Evolutionary conservation across 371 early-diverging fungal genomes (phyloP).

Genomic region (Apophysomyces sp.): DNA sequence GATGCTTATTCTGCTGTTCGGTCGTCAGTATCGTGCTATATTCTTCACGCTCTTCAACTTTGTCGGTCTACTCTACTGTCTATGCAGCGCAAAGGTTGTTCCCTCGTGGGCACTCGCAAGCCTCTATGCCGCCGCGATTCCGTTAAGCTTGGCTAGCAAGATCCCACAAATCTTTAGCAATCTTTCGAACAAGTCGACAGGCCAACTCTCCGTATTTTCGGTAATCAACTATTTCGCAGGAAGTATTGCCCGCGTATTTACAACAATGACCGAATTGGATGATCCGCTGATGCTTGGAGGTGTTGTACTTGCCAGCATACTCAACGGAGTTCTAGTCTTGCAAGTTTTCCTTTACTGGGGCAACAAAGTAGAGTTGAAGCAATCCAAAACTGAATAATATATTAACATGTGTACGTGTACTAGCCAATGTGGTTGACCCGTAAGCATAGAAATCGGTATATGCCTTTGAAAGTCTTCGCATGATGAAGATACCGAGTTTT

Average conservation of each 20-base stretch:
- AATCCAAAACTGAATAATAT: neutral
- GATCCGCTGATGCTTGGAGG: conserved; percentile 76
- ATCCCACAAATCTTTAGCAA: conserved; percentile 88
- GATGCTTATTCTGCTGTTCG: conserved; percentile 68
- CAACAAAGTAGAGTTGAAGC: neutral
- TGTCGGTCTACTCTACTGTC: conserved; percentile 33
- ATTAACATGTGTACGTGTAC: neutral
- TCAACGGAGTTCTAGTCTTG: conserved; percentile 78
- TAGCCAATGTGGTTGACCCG: neutral
- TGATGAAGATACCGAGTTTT: neutral
- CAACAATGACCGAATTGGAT: conserved; percentile 87
- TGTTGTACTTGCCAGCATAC: conserved; percentile 63
- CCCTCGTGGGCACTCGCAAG: conserved; percentile 49
- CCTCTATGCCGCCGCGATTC: conserved; percentile 81
- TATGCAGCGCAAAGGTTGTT: conserved; percentile 31
- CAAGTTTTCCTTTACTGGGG: conserved; percentile 86
- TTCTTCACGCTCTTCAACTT: conserved; percentile 30
- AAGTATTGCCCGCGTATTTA: conserved; percentile 84
- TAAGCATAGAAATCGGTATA: neutral
- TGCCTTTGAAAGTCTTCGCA: neutral
- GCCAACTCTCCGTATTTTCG: conserved; percentile 90
- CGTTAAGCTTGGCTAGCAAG: conserved; percentile 74
- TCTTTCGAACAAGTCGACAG: conserved; percentile 75
- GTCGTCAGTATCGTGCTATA: conserved; percentile 32
- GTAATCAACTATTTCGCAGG: conserved; percentile 85